Evolutionary conservation across 352 stramenopile genomes (phyloP), one percentile per base, ranked within the genome.

Genomic region (Phytopythium vexans): DNA sequence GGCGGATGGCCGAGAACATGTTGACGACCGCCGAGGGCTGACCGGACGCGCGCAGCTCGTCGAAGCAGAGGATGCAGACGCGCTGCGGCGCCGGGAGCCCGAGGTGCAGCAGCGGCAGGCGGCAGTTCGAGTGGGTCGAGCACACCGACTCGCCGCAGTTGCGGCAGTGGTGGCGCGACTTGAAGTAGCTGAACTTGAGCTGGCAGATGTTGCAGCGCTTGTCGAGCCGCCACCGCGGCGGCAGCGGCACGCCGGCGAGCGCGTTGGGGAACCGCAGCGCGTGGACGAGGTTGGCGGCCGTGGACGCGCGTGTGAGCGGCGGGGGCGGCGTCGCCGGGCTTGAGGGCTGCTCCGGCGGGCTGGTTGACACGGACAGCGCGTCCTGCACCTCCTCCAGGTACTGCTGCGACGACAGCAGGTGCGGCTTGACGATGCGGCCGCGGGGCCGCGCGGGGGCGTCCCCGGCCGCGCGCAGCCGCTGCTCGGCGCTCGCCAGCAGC

Each of bases 111-210:
- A 97, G 62, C 33, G 73, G 68, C 9, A 90, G 54, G 1, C 81
- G 78, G 15, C 74, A 74, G 52, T 77, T 88, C 40, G 79, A 92
- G 64, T 94, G 88, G 27, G 75, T 88, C 33, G 66, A 81, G 67
- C 88, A 96, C 10, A 95, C 86, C 2, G 88, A 91, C 49, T 88
- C 62, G 10, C 88, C 88, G 59, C 88, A 96, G 58, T 86, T 90
- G 58, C 88, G 82, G 61, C 88, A 96, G 63, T 96, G 88, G 60
- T 96, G 88, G 8, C 85, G 78, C 40, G 74, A 77, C 65, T 86
- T 88, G 35, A 96, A 83, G 67, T 96, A 86, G 36, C 64, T 91
- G 58, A 96, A 96, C 60, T 89, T 91, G 41, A 82, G 61, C 53
- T 86, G 70, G 54, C 88, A 96, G 41, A 91, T 83, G 53, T 89